Base-by-base conservation (phyloP, 2,329 filamentous ascomycete species). In the Boeremia lycopersici region DNA sequence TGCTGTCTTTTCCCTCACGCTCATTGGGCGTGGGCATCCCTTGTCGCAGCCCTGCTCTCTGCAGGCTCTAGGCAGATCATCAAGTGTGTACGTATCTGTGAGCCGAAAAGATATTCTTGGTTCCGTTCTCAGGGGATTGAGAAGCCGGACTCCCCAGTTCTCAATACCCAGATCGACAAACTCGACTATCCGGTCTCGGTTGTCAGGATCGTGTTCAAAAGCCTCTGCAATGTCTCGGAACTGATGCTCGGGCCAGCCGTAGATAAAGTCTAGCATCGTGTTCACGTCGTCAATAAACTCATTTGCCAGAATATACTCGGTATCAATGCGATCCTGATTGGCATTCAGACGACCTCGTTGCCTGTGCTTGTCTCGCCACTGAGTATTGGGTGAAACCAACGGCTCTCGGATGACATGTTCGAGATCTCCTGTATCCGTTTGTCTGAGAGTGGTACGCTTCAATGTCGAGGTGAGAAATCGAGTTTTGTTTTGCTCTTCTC, bases 281-380 rank as follows among this genome's bases (percentile, higher is more conserved):
- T 61, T 61, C 26, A 56, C 36, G 11, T 61, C 56, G 26, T 59
- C 30, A 3, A 61, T 31, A 29, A 61, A 53, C 7, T 56, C 40
- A 13, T 25, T 11, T 3, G 10, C 19, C 10, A 61, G 25, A 2
- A 61, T 38, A 25, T 44, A 61, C 1, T 59, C 42, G 2, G 52
- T 49, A 11, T 54, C 29, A 5, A 59, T 59, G 19, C 59, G 56
- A 25, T 38, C 42, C n/a, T 25, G 11, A 10, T 44, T 44, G 5
- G 35, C 7, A 6, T 54, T 54, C 9, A 48, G 36, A 11, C 6
- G n/a, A 10, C n/a, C 34, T 36, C 46, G 42, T 8, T 43, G 28
- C 13, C 43, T 46, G 15, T 35, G 23, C 23, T 36, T 17, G 2
- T 41, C 11, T 28, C 49, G 52, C 53, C 52, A 61, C 4, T 11